phyloP scores from a whole-genome alignment of 805 yeast genomes.

The Lachancea quebecensis region DNA sequence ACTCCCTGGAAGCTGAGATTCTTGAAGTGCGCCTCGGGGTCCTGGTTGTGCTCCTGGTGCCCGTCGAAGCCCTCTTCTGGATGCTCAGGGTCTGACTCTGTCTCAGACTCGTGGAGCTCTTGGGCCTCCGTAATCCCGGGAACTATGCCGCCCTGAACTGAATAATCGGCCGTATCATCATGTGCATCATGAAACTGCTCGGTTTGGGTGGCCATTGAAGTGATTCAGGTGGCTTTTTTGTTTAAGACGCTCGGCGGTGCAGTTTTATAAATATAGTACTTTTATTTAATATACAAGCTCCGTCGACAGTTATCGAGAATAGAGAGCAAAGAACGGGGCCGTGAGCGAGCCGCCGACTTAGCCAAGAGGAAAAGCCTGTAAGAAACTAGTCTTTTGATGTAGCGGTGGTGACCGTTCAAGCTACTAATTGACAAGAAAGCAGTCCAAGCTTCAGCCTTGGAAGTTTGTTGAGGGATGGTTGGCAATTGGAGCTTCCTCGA shows the following conservation, averaged over 20 bases:
- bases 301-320: too few species aligned
- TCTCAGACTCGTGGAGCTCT: conserved; percentile 6
- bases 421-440: too few species aligned
- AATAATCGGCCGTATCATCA: neutral
- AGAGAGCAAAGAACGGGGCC: too few species aligned
- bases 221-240: neutral
- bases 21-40: conserved; percentile 26
- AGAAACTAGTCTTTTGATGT: too few species aligned
- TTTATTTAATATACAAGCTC: too few species aligned
- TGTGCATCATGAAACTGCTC: conserved; percentile 1
- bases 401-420: too few species aligned
- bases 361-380: too few species aligned
- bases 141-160: conserved; percentile 8
- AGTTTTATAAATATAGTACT: too few species aligned
- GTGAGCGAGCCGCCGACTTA: too few species aligned
- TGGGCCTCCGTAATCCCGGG: conserved; percentile 20
- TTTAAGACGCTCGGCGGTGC: neutral
- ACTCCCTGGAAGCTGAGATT: conserved; percentile 27
- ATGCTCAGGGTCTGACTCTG: conserved; percentile 2
- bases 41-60: conserved; percentile 3
- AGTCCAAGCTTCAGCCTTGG: too few species aligned
- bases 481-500: too few species aligned
- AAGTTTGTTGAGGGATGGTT: too few species aligned
- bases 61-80: conserved; percentile 2
- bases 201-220: neutral